These are phyloP conservation scores for Candida odintsovae DNA, from an alignment of 805 yeast species.

Conservation along the genomic window DNA sequence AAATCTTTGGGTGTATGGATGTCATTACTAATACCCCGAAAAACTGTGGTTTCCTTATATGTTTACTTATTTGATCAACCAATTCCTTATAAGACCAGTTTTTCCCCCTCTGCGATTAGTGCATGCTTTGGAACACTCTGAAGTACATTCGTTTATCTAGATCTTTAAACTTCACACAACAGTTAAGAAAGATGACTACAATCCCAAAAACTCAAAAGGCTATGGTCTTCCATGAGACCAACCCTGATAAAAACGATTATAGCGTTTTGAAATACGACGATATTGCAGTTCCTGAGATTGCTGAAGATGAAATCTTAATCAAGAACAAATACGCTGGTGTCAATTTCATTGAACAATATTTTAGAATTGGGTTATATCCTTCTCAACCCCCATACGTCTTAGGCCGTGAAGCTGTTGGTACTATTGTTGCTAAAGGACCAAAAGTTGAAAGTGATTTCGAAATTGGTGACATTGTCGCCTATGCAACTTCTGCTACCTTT, in stretches of 20 bases:
- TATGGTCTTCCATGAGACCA: slow-evolving; percentile 44
- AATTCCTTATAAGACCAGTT: too few relatives aligned
- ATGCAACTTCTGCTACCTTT: slow-evolving; percentile 47
- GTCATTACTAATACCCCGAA: neutral
- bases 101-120: neutral
- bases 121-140: neutral
- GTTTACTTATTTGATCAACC: too few relatives aligned
- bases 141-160: neutral
- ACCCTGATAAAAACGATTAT: slow-evolving; percentile 38
- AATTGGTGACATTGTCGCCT: slow-evolving; percentile 71
- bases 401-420: slow-evolving; percentile 75
- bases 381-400: slow-evolving; percentile 51
- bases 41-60: too few relatives aligned
- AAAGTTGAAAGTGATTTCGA: slow-evolving; percentile 42
- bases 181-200: slow-evolving; percentile 11
- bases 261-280: slow-evolving; percentile 46
- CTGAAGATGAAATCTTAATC: slow-evolving; percentile 55
- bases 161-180: neutral
- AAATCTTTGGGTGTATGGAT: too few relatives aligned
- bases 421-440: slow-evolving; percentile 57
- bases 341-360: slow-evolving; percentile 79
- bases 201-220: slow-evolving; percentile 53
- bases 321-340: slow-evolving; percentile 75
- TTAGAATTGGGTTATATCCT: slow-evolving; percentile 75
- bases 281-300: slow-evolving; percentile 54